Conservation (phyloP, 106 monocot genomes). For the Hemerocallis citrina region DNA sequence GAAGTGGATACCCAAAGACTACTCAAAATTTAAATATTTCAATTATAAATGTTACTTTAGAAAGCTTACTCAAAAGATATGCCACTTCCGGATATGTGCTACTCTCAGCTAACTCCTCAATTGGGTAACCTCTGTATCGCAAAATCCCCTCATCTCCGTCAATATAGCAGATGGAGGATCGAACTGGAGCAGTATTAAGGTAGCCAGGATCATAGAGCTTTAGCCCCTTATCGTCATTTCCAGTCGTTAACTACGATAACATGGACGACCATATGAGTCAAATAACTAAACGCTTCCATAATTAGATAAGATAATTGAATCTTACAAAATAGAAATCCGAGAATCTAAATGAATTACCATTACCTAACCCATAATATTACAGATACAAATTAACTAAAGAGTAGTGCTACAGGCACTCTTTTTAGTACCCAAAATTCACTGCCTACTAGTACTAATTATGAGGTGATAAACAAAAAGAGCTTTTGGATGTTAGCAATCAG, state of each 20-base stretch:
- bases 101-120: slow-evolving; percentile 90
- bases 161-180: slow-evolving; percentile 86
- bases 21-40: not conserved
- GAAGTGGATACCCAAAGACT: not conserved
- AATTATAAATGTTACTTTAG: not conserved
- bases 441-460: too few relatives aligned
- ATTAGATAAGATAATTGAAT: too few relatives aligned
- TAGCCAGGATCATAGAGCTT: slow-evolving; percentile 96
- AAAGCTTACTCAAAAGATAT: slow-evolving; percentile 77
- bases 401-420: too few relatives aligned
- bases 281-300: too few relatives aligned
- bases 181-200: slow-evolving; percentile 92
- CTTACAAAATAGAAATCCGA: not conserved
- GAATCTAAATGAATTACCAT: not conserved
- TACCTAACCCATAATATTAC: too few relatives aligned
- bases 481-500: too few relatives aligned
- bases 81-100: slow-evolving; percentile 94
- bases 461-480: too few relatives aligned
- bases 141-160: slow-evolving; percentile 99
- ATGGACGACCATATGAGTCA: too few relatives aligned
- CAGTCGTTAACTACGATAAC: slow-evolving; percentile 62
- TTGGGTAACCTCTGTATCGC: slow-evolving; percentile 92
- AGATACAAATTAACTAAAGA: too few relatives aligned
- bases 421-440: too few relatives aligned
- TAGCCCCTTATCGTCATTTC: slow-evolving; percentile 79